phyloP scores from a whole-genome alignment of 1,284 basidiomycete species.

The Microbotryum saponariae region DNA sequence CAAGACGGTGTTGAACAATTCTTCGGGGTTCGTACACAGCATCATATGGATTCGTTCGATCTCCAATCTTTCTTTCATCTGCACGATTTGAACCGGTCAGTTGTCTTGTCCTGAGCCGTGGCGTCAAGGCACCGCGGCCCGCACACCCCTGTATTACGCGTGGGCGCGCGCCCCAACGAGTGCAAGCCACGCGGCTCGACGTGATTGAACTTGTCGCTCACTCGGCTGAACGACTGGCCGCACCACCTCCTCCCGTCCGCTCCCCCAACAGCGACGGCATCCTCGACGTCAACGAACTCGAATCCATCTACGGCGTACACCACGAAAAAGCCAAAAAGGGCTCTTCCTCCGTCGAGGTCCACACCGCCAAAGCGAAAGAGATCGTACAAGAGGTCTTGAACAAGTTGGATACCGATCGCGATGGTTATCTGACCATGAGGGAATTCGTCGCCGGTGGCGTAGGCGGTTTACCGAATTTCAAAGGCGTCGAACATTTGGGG shows the following conservation, averaged over 20 bases:
- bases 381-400: constrained; percentile 70
- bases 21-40: constrained; percentile 5
- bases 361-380: constrained; percentile 73
- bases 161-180: no score
- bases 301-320: constrained; percentile 66
- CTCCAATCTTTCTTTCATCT: constrained; percentile 37
- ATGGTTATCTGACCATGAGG: constrained; percentile 66
- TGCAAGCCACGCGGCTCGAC: not conserved
- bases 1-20: no score
- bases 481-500: constrained; percentile 57
- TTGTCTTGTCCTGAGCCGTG: no score
- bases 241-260: no score
- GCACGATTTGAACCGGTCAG: constrained; percentile 36
- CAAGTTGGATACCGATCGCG: constrained; percentile 66
- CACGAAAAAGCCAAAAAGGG: constrained; percentile 85
- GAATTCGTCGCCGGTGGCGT: constrained; percentile 76
- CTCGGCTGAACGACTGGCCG: no score
- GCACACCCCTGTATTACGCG: no score
- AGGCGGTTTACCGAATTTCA: constrained; percentile 73
- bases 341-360: constrained; percentile 69
- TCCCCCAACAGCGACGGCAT: constrained; percentile 42
- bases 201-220: not conserved
- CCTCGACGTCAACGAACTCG: constrained; percentile 43
- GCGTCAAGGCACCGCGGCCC: no score
- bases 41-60: constrained; percentile 34